Evolutionary conservation across 495 filamentous ascomycete species (phyloP).

Genomic region (Tuber borchii): DNA sequence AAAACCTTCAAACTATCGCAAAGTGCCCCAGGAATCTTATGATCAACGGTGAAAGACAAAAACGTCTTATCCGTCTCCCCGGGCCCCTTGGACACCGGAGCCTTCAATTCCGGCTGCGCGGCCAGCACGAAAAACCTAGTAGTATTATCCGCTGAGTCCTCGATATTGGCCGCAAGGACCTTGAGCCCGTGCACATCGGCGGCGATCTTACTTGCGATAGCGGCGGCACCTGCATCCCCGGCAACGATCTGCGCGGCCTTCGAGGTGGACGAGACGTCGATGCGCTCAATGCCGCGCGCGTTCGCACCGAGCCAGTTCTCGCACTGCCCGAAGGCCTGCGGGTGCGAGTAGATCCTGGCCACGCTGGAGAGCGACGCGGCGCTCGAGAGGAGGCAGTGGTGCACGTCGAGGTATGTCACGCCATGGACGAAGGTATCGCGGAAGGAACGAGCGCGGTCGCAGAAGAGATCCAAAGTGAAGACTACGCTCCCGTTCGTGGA

Average conservation of each 20-base stretch:
- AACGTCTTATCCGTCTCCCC: slow-evolving; percentile 58
- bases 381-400: slow-evolving; percentile 70
- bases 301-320: slow-evolving; percentile 60
- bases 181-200: slow-evolving; percentile 60
- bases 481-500: slow-evolving; percentile 87
- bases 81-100: slow-evolving; percentile 42
- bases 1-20: slow-evolving; percentile 76
- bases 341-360: slow-evolving; percentile 72
- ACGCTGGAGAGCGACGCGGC: slow-evolving; percentile 45
- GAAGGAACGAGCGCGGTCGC: slow-evolving; percentile 58
- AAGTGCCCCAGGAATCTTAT: slow-evolving; percentile 69
- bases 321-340: slow-evolving; percentile 92
- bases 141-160: slow-evolving; percentile 76
- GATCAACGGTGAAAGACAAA: slow-evolving; percentile 72
- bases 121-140: slow-evolving; percentile 79
- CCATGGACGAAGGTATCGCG: slow-evolving; percentile 64
- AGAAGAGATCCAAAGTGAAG: slow-evolving; percentile 78
- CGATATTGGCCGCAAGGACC: slow-evolving; percentile 65
- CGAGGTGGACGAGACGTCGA: slow-evolving; percentile 82
- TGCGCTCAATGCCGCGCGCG: slow-evolving; percentile 63
- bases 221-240: slow-evolving; percentile 57
- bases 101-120: slow-evolving; percentile 49
- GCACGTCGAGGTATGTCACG: slow-evolving; percentile 76
- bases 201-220: slow-evolving; percentile 68
- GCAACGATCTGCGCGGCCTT: slow-evolving; percentile 71